Conservation (phyloP, 257 asterid genomes). For the Fraxinus excelsior region DNA sequence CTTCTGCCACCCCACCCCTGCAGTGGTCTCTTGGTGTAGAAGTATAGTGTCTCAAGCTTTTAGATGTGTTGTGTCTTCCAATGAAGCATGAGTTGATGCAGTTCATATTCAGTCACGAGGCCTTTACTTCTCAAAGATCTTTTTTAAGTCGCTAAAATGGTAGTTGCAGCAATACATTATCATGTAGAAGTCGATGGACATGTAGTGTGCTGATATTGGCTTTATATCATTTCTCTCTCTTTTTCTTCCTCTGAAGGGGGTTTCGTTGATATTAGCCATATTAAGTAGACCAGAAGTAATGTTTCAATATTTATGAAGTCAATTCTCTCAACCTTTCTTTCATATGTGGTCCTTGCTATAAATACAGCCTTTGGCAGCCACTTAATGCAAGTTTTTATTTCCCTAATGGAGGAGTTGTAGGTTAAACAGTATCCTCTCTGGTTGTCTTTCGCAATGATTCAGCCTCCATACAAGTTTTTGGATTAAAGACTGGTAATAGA, state of each 20-base stretch:
- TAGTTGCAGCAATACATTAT: not conserved
- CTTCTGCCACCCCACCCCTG: not conserved
- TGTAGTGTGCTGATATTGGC: not conserved
- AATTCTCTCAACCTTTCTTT: not conserved
- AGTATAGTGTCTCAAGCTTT: not conserved
- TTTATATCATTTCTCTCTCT: not conserved
- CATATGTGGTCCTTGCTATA: not conserved
- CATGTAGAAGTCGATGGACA: not conserved
- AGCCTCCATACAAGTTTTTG: not conserved
- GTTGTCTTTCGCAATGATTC: not conserved
- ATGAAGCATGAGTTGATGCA: not conserved
- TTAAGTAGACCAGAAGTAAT: not conserved
- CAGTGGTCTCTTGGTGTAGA: not conserved
- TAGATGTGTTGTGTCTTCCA: not conserved
- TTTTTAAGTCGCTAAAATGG: not conserved
- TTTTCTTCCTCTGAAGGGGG: not conserved
- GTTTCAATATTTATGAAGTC: not conserved
- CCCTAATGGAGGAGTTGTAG: not conserved
- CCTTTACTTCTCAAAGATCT: not conserved
- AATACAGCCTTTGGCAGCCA: not conserved
- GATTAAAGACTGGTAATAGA: not conserved
- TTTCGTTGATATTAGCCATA: not conserved
- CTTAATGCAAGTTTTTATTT: not conserved
- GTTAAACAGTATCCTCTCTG: not conserved
- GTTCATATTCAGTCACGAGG: not conserved